phyloP scores from a whole-genome alignment of 2,329 filamentous ascomycete species.

The Ophiostoma quercus region DNA sequence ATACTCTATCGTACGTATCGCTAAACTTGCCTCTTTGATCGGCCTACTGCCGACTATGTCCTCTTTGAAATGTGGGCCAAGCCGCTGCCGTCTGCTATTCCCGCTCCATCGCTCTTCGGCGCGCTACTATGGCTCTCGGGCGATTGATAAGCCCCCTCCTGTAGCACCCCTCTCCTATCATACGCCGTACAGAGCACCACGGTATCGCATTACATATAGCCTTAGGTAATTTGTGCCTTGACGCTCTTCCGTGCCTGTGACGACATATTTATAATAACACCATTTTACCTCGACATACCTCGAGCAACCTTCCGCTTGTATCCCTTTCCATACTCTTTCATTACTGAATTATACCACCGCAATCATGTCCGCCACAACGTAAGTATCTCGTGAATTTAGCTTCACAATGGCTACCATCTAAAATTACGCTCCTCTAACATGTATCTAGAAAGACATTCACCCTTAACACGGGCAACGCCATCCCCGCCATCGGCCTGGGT shows the following conservation, averaged over 20 bases:
- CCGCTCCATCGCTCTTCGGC: neutral
- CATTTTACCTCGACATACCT: neutral
- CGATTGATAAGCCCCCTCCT: neutral
- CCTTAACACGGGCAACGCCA: constrained; percentile 71
- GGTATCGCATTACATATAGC: neutral
- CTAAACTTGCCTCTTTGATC: constrained; percentile 3
- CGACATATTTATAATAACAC: neutral
- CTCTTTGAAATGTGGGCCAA: neutral
- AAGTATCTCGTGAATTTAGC: neutral
- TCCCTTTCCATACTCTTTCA: neutral
- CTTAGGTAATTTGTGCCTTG: neutral
- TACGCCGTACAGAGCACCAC: too few relatives aligned
- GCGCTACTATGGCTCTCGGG: neutral
- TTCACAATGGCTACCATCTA: neutral
- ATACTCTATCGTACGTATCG: neutral
- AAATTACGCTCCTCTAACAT: neutral
- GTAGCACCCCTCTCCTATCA: neutral
- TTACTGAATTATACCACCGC: neutral
- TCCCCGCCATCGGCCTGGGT: constrained; percentile 69
- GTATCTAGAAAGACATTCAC: constrained; percentile 51
- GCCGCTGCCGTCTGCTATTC: neutral
- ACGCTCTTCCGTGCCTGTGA: neutral
- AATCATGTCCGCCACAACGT: neutral
- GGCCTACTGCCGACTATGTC: neutral
- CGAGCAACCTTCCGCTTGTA: neutral